phyloP scores from a whole-genome alignment of 495 filamentous ascomycete species.

The Neohortaea acidophila region DNA sequence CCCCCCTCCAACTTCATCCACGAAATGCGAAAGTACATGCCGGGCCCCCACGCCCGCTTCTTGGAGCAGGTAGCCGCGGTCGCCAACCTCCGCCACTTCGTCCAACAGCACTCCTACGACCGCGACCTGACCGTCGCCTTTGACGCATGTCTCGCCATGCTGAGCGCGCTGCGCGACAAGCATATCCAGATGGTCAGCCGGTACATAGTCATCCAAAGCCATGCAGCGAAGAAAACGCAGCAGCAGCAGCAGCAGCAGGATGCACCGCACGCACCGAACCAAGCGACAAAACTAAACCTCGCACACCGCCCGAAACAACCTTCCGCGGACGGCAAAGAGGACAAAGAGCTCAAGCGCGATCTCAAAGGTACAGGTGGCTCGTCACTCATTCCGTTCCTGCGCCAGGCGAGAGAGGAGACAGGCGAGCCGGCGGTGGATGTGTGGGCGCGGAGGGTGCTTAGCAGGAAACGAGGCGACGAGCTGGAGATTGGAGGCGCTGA shows the following conservation, averaged over 20 bases:
- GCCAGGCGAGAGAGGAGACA: constrained; percentile 90
- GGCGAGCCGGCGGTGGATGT: constrained; percentile 77
- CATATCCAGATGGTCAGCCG: constrained; percentile 93
- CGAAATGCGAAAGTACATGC: constrained; percentile 97
- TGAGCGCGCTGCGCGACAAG: constrained; percentile 78
- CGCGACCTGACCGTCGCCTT: constrained; percentile 60
- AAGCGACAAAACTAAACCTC: constrained; percentile 43
- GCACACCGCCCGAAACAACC: constrained; percentile 36
- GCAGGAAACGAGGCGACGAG: constrained; percentile 32
- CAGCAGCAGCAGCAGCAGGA: neutral
- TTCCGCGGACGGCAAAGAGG: constrained; percentile 25
- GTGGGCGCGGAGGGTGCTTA: constrained; percentile 65
- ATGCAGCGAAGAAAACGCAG: constrained; percentile 28
- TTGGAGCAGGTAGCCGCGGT: constrained; percentile 62
- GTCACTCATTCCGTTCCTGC: constrained; percentile 80
- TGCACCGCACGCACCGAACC: neutral
- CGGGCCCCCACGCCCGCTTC: constrained; percentile 78
- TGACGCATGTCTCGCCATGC: constrained; percentile 81
- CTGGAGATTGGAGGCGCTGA: constrained; percentile 15
- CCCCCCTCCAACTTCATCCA: constrained; percentile 66
- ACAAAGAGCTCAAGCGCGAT: constrained; percentile 32
- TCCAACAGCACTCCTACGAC: constrained; percentile 47
- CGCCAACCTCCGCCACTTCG: constrained; percentile 79
- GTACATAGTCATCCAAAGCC: constrained; percentile 71
- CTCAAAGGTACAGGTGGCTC: constrained; percentile 87